Conservation (phyloP, 2,329 filamentous ascomycete genomes). For the Fusarium sp. region DNA sequence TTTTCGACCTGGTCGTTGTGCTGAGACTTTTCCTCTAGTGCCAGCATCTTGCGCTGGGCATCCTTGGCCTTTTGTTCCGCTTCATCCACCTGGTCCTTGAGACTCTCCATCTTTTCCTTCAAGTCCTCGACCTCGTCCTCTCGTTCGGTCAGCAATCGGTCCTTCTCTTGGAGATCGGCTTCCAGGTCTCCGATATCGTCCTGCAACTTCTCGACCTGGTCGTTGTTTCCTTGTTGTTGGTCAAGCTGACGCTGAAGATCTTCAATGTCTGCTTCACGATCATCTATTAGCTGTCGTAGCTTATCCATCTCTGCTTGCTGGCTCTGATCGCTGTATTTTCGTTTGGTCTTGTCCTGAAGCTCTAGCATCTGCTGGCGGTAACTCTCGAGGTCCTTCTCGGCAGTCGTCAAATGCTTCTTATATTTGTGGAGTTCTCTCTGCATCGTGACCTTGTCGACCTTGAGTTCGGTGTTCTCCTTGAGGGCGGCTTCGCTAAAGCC, state of each 20-base stretch:
- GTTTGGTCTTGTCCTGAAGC: constrained; percentile 83
- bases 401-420: constrained; percentile 83
- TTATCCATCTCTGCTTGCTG: constrained; percentile 70
- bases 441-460: constrained; percentile 91
- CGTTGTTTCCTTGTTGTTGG: constrained; percentile 64
- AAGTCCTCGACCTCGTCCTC: constrained; percentile 79
- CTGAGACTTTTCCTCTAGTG: constrained; percentile 68
- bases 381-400: constrained; percentile 86
- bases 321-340: constrained; percentile 77
- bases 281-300: constrained; percentile 66
- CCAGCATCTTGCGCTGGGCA: constrained; percentile 59
- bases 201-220: constrained; percentile 73
- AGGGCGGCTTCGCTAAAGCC: constrained; percentile 90
- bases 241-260: constrained; percentile 70
- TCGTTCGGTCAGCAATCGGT: constrained; percentile 76
- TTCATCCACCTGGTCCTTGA: constrained; percentile 66
- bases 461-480: constrained; percentile 95
- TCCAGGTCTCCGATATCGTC: constrained; percentile 82
- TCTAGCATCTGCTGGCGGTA: constrained; percentile 86
- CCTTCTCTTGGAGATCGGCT: constrained; percentile 79
- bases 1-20: constrained; percentile 54
- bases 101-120: constrained; percentile 66
- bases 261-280: constrained; percentile 69
- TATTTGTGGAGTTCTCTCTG: constrained; percentile 87
- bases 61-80: constrained; percentile 69